Base-by-base conservation (phyloP, 1,139 yeast species). In the Kodamaea fungicola region DNA sequence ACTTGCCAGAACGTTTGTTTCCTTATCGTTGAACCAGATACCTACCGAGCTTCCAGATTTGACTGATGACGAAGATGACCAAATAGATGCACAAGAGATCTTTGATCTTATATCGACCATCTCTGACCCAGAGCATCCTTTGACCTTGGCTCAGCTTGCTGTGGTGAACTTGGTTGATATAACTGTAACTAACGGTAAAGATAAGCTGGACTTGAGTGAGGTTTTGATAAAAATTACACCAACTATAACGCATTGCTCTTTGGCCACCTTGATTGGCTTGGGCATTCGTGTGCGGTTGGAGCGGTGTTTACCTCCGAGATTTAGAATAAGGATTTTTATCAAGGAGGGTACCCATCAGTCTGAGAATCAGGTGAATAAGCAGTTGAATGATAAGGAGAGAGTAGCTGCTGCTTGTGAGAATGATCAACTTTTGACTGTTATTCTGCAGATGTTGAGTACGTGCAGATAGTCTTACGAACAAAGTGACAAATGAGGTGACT, bases 381-480 rank as follows among this genome's bases (percentile, higher is more conserved):
- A 94, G 62, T 74, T 94, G 45, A 92, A 92, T 56, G 99, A 94
- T 57, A 94, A 94, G 63, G 99, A 94, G 60, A 71, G 99, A 45
- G 97, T 92, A 1, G 96, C 97, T 22, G 98, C 98, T 12, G 99
- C 99, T 0, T 90, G 97, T 62, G 98, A 94, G 54, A 94, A 94
- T 51, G 96, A 87, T 42, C 98, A 94, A 63, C 69, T 94, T 32
- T 66, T 90, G 40, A 76, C 80, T 24, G 98, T 94, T 12, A 85
- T 94, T 33, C 84, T 89, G 51, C 90, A 86, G 49, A 94, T 94
- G 99, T 71, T 94, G 46, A 74, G 86, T 32, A 83, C 92, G 7
- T 92, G 97, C 58, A 67, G 67, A 50, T 69, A 47, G 48, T 6
- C 12, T 4, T 12, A 2, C 5, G 19, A 16, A 5, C 3, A 16